Evolutionary conservation across 257 asterid species (phyloP).

Genomic region (Solanum acaule): DNA sequence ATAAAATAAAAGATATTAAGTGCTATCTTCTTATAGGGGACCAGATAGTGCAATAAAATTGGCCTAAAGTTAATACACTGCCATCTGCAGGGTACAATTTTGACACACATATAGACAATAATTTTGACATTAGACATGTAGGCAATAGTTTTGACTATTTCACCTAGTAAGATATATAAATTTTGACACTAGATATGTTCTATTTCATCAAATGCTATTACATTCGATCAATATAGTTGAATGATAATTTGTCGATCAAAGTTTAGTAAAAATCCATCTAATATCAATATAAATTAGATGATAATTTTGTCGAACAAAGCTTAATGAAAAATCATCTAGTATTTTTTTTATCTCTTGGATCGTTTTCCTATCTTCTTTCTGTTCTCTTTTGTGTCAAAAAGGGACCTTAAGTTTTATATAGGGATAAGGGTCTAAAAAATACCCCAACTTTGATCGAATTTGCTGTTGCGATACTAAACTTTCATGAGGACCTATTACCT

Average conservation of each 20-base stretch:
- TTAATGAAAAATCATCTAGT: too few species aligned
- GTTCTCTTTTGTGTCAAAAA: not conserved
- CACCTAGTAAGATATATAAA: not conserved
- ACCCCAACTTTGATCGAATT: too few species aligned
- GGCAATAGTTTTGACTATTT: not conserved
- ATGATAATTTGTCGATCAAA: not conserved
- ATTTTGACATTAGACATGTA: not conserved
- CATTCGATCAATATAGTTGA: not conserved
- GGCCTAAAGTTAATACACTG: not conserved
- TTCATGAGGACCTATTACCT: too few species aligned
- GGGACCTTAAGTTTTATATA: not conserved
- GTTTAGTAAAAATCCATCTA: not conserved
- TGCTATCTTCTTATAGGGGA: not conserved
- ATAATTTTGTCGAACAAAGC: too few species aligned
- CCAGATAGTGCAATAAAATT: not conserved
- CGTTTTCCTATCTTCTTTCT: too few species aligned
- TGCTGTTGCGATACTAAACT: too few species aligned
- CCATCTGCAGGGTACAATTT: not conserved
- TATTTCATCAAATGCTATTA: not conserved
- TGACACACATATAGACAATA: not conserved
- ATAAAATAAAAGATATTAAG: not conserved
- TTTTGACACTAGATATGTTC: not conserved
- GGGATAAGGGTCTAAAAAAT: too few species aligned
- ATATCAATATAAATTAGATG: too few species aligned
- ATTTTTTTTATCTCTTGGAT: too few species aligned